Evolutionary conservation across 257 asterid species (phyloP), one percentile per base, ranked within the genome.

Genomic region (Cinchona pubescens): DNA sequence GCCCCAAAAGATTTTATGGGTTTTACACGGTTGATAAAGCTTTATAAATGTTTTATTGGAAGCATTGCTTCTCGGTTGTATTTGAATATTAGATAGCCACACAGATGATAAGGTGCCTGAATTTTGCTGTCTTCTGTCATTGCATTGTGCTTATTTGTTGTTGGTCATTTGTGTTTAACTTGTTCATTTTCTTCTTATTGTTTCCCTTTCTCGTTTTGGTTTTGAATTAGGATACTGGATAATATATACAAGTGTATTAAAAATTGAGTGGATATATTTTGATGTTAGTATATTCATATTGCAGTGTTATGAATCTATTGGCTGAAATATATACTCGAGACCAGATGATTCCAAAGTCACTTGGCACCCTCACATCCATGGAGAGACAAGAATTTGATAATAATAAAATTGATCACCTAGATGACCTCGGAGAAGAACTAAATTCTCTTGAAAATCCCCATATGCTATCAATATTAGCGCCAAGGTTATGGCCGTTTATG

Each of bases 401-500:
- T 65, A 95, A 95, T 85, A 93, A 92, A 86, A 78, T 80, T 79
- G 87, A 84, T 76, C 80, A 67, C 18, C 58, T 66, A 46, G 92
- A 86, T 75, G 91, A 90, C 72, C 81, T 72, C 78, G 96, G 85
- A 75, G 97, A 82, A 85, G 93, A 96, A 78, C 74, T 76, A 46
- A 82, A 84, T 80, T 89, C 91, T 82, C 88, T 86, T 8, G 98
- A 88, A 76, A 92, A 88, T 84, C 98, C 93, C 34, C 81, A 85
- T 77, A 85, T 86, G 88, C 83, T 95, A 67, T 90, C 99, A 71
- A 90, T 88, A 69, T 82, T 95, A 79, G 99, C 99, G 32, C 99
- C 99, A 38, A 82, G 99, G 75, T 82, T 95, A 78, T 95, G 99
- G 99, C 99, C 99, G 18, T 95, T 95, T 82, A 95, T 95, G 98